Percentiles rank a stretch among this genome's conserved stretches.
Evolutionary conservation across 1,284 basidiomycete species (phyloP).

Genomic region (Tremellales sp.): DNA sequence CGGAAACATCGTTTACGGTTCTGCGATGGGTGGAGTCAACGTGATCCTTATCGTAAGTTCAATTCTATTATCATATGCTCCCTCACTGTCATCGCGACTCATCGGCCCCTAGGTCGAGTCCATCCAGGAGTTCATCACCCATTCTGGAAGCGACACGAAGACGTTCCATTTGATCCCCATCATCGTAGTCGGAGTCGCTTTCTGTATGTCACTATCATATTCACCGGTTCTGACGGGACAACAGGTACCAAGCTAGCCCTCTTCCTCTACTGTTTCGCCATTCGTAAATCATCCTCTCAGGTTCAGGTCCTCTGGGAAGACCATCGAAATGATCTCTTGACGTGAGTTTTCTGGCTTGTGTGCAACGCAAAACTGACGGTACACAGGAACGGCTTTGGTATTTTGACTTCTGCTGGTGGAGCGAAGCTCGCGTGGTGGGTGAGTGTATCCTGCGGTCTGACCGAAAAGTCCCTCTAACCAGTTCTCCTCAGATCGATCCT

Average conservation of each 20-base stretch:
- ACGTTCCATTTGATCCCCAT: conserved; percentile 78
- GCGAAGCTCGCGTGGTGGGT: conserved; percentile 59
- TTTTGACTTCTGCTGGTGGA: conserved; percentile 86
- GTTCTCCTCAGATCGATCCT: conserved; percentile 39
- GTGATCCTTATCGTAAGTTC: conserved; percentile 36
- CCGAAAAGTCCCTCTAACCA: neutral
- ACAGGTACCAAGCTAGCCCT: conserved; percentile 76
- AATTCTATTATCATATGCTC: neutral
- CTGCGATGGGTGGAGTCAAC: conserved; percentile 50
- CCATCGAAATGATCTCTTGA: conserved; percentile 83
- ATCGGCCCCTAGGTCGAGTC: conserved; percentile 61
- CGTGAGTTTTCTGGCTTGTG: conserved; percentile 51
- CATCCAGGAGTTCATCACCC: conserved; percentile 62
- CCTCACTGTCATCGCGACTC: neutral
- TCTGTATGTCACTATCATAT: conserved; percentile 54
- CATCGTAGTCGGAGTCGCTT: conserved; percentile 73
- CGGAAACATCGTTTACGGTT: conserved; percentile 59
- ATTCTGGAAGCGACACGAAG: conserved; percentile 57
- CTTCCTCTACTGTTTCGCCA: conserved; percentile 79
- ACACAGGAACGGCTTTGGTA: conserved; percentile 61
- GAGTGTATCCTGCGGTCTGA: conserved; percentile 10
- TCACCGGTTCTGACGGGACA: neutral
- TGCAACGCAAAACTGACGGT: conserved; percentile 5
- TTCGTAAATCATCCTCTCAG: conserved; percentile 78
- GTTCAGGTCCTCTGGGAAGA: conserved; percentile 94